Conservation (phyloP, 129 eudicot species). For the Ambrosia artemisiifolia region DNA sequence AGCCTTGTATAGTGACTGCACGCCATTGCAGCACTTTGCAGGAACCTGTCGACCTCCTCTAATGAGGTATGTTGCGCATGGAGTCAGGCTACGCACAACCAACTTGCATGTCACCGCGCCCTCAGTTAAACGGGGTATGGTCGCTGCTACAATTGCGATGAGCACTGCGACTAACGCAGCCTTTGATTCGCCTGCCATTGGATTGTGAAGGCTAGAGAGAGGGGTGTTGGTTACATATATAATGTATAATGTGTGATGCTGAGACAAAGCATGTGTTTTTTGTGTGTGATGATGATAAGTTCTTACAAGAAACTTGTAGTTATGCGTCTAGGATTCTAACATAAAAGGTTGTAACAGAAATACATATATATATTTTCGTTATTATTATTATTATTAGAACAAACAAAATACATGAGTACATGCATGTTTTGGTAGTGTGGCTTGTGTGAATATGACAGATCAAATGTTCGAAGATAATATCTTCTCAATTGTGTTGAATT, state of each 20-base stretch:
- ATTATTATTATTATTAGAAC: no score
- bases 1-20: conserved; percentile 20
- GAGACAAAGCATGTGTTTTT: background rate
- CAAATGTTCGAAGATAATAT: no score
- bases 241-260: conserved; percentile 15
- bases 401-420: no score
- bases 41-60: conserved; percentile 36
- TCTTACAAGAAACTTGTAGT: conserved; percentile 13
- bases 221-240: conserved; percentile 14
- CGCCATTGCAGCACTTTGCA: conserved; percentile 37
- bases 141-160: conserved; percentile 13
- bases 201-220: conserved; percentile 8
- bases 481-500: no score
- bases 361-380: background rate
- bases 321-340: conserved; percentile 30
- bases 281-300: conserved; percentile 19
- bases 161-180: conserved; percentile 8
- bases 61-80: conserved; percentile 27
- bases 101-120: conserved; percentile 26
- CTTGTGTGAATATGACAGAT: no score
- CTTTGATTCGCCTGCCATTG: conserved; percentile 20
- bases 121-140: conserved; percentile 4
- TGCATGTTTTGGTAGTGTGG: no score
- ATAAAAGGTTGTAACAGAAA: background rate
- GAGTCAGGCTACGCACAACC: conserved; percentile 33